phyloP scores from a whole-genome alignment of 495 filamentous ascomycete species.

The Trichoderma reesei region DNA sequence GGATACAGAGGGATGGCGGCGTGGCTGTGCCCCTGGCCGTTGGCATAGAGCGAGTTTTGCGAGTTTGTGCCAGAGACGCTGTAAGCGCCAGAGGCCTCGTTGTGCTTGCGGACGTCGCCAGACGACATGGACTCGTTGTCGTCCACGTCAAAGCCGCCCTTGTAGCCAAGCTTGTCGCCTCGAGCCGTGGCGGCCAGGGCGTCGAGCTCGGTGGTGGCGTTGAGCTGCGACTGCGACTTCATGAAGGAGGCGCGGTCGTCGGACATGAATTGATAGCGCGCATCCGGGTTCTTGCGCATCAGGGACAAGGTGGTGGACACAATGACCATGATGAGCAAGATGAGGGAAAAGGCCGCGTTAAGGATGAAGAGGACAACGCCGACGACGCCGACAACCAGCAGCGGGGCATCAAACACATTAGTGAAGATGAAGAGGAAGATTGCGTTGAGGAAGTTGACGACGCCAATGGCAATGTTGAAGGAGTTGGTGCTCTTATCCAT shows the following conservation, averaged over 20 bases:
- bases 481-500: constrained; percentile 99
- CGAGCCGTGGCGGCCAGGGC: constrained; percentile 87
- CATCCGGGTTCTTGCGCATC: constrained; percentile 90
- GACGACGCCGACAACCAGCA: constrained; percentile 83
- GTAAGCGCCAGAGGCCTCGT: constrained; percentile 25
- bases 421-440: constrained; percentile 80
- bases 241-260: constrained; percentile 96
- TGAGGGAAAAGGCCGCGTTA: constrained; percentile 78
- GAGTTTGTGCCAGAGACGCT: constrained; percentile 11
- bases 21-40: constrained; percentile 50
- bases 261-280: constrained; percentile 91
- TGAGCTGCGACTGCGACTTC: constrained; percentile 89
- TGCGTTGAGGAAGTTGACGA: constrained; percentile 82
- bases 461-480: constrained; percentile 89
- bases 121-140: constrained; percentile 58
- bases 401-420: constrained; percentile 74
- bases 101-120: constrained; percentile 28
- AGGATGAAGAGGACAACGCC: constrained; percentile 88
- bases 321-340: constrained; percentile 81
- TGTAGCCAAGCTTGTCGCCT: constrained; percentile 67
- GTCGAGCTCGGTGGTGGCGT: constrained; percentile 69
- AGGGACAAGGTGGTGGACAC: constrained; percentile 74
- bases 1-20: constrained; percentile 55
- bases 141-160: constrained; percentile 54
- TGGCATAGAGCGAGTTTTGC: constrained; percentile 13